Evolutionary conservation across 2,329 filamentous ascomycete species (phyloP).

Genomic region (Ustulina deusta): DNA sequence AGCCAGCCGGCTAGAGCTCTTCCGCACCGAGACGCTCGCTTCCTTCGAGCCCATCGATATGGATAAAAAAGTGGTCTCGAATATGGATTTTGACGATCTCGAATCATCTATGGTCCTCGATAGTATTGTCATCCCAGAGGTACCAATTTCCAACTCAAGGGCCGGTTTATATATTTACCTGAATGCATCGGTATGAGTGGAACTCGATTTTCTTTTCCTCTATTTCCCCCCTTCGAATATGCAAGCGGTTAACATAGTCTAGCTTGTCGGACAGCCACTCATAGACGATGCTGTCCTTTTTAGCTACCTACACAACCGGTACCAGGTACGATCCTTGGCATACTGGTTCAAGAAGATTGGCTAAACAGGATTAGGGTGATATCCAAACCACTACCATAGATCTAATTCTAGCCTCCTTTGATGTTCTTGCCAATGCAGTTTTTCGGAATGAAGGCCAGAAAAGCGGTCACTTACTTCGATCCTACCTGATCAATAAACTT

Average conservation of each 20-base stretch:
- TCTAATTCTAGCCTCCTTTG: slow-evolving; percentile 88
- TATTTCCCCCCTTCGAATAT: not conserved
- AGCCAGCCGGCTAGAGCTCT: slow-evolving; percentile 66
- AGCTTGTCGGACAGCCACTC: slow-evolving; percentile 85
- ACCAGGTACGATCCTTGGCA: slow-evolving; percentile 68
- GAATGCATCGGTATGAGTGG: slow-evolving; percentile 76
- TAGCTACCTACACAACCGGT: slow-evolving; percentile 85
- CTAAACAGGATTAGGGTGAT: slow-evolving; percentile 70
- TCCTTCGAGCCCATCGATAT: slow-evolving; percentile 67
- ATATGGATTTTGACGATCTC: slow-evolving; percentile 67
- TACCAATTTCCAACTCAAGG: slow-evolving; percentile 79
- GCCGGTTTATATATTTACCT: slow-evolving; percentile 88
- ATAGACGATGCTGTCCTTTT: slow-evolving; percentile 84
- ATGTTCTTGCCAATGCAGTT: slow-evolving; percentile 87
- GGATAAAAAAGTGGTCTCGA: slow-evolving; percentile 60
- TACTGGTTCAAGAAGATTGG: not conserved
- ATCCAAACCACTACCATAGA: slow-evolving; percentile 82
- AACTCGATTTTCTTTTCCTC: not conserved
- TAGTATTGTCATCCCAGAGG: slow-evolving; percentile 68
- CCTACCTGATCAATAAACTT: slow-evolving; percentile 82
- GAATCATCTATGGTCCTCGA: slow-evolving; percentile 68
- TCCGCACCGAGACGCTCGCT: slow-evolving; percentile 68
- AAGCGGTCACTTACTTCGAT: slow-evolving; percentile 80
- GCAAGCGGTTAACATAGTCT: slow-evolving; percentile 47
- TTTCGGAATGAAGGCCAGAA: slow-evolving; percentile 71